phyloP scores from a whole-genome alignment of 1,139 yeast species.

The Kodamaea derodonti region DNA sequence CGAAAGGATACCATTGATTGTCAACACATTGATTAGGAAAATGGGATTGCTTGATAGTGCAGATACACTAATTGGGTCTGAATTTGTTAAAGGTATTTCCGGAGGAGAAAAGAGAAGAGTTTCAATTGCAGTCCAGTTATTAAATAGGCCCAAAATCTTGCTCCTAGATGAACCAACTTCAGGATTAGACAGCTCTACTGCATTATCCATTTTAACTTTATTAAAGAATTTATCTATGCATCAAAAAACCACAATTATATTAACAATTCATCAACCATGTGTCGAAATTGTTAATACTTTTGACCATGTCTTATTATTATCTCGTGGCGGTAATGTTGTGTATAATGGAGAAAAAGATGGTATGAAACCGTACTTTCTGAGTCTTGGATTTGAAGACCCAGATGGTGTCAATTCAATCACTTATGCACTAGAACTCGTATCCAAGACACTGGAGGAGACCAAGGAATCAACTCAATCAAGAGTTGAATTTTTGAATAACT shows the following conservation, averaged over 20 bases:
- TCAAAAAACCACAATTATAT: slow-evolving; percentile 64
- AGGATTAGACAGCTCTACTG: slow-evolving; percentile 80
- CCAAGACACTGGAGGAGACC: slow-evolving; percentile 40
- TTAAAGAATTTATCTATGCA: slow-evolving; percentile 51
- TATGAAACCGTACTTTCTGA: slow-evolving; percentile 25
- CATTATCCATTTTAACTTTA: slow-evolving; percentile 63
- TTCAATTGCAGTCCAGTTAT: slow-evolving; percentile 73
- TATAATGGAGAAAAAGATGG: slow-evolving; percentile 51
- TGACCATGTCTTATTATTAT: slow-evolving; percentile 64
- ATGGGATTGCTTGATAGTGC: slow-evolving; percentile 79
- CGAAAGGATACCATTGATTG: slow-evolving; percentile 24
- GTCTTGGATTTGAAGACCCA: slow-evolving; percentile 39
- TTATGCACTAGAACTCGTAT: slow-evolving; percentile 64
- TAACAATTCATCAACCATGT: slow-evolving; percentile 85
- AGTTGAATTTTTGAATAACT: slow-evolving; percentile 30
- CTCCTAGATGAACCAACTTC: slow-evolving; percentile 87
- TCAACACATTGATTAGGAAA: slow-evolving; percentile 56
- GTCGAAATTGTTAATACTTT: slow-evolving; percentile 59
- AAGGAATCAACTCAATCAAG: slow-evolving; percentile 25
- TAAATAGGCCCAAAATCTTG: slow-evolving; percentile 67
- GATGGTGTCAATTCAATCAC: slow-evolving; percentile 67
- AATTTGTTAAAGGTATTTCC: slow-evolving; percentile 68
- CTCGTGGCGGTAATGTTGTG: slow-evolving; percentile 69
- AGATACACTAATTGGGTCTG: slow-evolving; percentile 71
- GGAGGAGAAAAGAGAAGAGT: slow-evolving; percentile 88